Evolutionary conservation across 1,284 basidiomycete species (phyloP), one percentile per base, ranked within the genome.

Genomic region (Ustilago loliicola): DNA sequence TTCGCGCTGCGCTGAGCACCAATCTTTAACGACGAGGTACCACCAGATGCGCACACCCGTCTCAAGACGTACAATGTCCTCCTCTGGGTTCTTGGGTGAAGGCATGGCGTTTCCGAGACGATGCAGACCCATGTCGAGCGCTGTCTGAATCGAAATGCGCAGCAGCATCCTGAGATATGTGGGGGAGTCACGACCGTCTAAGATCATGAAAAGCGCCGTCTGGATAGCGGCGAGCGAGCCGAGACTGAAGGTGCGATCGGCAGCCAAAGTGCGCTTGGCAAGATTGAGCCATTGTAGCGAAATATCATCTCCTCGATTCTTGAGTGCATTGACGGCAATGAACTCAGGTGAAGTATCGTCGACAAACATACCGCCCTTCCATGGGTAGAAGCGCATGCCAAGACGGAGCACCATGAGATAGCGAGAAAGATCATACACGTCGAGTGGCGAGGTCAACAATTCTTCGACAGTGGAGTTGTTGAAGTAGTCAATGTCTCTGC

Each of bases 381-480:
- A 76, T 2, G 82, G 80, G 30, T 81, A 81, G 69, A 83, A 83
- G 27, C 77, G 66, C 67, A 82, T 60, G 19, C 74, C 82, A 29
- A 81, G 62, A 32, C 76, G 64, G 17, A 83, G 60, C n/a, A 82
- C 62, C 69, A 83, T 77, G 9, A 83, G 52, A 50, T 66, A 72
- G 30, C 74, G 53, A 0, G 70, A 61, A n/a, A 83, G 71, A 60
- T 74, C 72, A 48, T 65, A 75, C 57, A 80, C 72, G 55, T 66
- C 73, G 32, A 65, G 53, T 19, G 70, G 62, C 13, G 74, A 74
- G 2, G 54, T 67, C 17, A 79, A 52, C 29, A 70, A 30, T 38
- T 82, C 76, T 25, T 79, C 80, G 25, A 78, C 60, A 19, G 61
- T 60, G 32, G 66, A 45, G 7, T 36, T 8, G 5, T n/a, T 32